Conservation (phyloP, 2,329 filamentous ascomycete species). For the Penicillium sp. region DNA sequence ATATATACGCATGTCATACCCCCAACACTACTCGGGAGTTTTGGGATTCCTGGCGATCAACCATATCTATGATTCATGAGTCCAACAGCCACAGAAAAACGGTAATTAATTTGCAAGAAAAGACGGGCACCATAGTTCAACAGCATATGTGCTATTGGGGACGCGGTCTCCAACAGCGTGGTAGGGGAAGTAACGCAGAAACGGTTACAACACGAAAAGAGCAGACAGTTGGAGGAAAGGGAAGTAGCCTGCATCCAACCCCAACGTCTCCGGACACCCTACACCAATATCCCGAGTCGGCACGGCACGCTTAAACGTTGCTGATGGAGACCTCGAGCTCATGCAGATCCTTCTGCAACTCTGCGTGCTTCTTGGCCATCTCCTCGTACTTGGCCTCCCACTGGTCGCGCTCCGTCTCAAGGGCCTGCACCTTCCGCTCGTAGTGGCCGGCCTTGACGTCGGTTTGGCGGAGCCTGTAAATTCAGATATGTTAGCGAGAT, state of each 20-base stretch:
- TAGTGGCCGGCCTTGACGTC: slow-evolving; percentile 99
- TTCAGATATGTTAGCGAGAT: slow-evolving; percentile 19
- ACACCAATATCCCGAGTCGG: slow-evolving; percentile 31
- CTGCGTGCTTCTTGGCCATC: slow-evolving; percentile 84
- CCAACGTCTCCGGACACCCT: slow-evolving; percentile 31
- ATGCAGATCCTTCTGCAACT: slow-evolving; percentile 85
- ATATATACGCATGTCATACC: slow-evolving; percentile 11
- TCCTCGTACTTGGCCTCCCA: slow-evolving; percentile 99
- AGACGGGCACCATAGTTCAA: slow-evolving; percentile 17
- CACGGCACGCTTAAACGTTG: slow-evolving; percentile 70
- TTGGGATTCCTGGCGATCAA: slow-evolving; percentile 4
- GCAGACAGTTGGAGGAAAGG: slow-evolving; percentile 26
- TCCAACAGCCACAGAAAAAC: slow-evolving; percentile 11
- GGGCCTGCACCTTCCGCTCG: slow-evolving; percentile 97
- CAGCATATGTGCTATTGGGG: slow-evolving; percentile 20
- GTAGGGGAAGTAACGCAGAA: slow-evolving; percentile 24
- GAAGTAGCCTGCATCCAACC: slow-evolving; percentile 29
- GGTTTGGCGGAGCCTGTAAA: slow-evolving; percentile 86
- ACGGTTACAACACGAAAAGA: slow-evolving; percentile 31
- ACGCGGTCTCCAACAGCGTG: slow-evolving; percentile 19
- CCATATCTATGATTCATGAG: slow-evolving; percentile 18
- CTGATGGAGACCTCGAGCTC: slow-evolving; percentile 89
- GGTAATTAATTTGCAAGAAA: slow-evolving; percentile 18
- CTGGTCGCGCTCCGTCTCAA: slow-evolving; percentile 86
- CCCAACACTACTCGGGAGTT: slow-evolving; percentile 7